Evolutionary conservation across 768 basidiomycete genomes (phyloP).

Genomic region (Boletus sp.): DNA sequence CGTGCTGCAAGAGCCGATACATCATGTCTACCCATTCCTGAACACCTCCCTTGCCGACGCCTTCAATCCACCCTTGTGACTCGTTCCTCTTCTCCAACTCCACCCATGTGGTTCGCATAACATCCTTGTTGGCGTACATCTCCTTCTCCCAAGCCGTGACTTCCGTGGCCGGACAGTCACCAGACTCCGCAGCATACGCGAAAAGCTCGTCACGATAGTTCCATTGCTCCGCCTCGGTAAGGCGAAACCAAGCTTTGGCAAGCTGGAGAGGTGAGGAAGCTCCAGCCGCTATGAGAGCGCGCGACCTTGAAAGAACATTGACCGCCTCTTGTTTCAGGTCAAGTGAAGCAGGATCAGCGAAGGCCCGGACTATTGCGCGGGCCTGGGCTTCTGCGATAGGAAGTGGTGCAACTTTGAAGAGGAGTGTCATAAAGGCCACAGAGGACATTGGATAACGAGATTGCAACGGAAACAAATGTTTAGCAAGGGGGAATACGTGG

Average conservation of each 20-base stretch:
- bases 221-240: slow-evolving; percentile 56
- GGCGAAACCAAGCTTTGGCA: slow-evolving; percentile 55
- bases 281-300: slow-evolving; percentile 35
- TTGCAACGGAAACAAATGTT: slow-evolving; percentile 66
- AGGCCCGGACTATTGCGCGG: slow-evolving; percentile 55
- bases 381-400: slow-evolving; percentile 81
- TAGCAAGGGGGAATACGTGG: slow-evolving; percentile 68
- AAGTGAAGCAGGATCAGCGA: slow-evolving; percentile 49
- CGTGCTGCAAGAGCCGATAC: slow-evolving; percentile 30
- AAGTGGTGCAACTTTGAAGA: slow-evolving; percentile 61
- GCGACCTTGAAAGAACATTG: slow-evolving; percentile 50
- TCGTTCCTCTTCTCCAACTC: slow-evolving; percentile 55
- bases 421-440: slow-evolving; percentile 67
- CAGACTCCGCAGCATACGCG: slow-evolving; percentile 41
- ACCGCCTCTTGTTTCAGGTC: slow-evolving; percentile 47
- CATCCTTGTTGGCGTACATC: slow-evolving; percentile 46
- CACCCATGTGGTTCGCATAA: slow-evolving; percentile 57
- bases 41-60: slow-evolving; percentile 55
- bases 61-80: slow-evolving; percentile 58
- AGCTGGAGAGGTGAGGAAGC: slow-evolving; percentile 40
- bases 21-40: slow-evolving; percentile 63
- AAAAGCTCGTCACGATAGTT: slow-evolving; percentile 63
- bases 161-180: slow-evolving; percentile 30
- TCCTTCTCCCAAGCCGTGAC: slow-evolving; percentile 60
- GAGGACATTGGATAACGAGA: slow-evolving; percentile 43